Conservation (phyloP, 2,329 filamentous ascomycete species). For the Alternaria viburni region DNA sequence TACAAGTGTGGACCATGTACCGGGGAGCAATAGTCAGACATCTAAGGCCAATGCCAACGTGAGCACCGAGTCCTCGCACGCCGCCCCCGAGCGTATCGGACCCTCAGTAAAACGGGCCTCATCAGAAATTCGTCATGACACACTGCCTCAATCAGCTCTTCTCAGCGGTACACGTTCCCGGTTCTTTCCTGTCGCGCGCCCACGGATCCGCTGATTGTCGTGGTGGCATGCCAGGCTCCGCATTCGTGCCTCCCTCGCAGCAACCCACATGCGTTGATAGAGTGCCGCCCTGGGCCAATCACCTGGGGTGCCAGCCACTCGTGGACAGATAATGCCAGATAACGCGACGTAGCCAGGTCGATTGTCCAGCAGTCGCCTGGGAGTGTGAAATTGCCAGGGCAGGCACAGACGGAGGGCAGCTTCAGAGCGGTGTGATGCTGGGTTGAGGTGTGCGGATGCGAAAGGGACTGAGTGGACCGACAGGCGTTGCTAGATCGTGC, state of each 20-base stretch:
- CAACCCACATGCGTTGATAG: conserved; percentile 22
- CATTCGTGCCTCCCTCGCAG: conserved; percentile 26
- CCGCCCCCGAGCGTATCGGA: conserved; percentile 14
- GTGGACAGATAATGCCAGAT: conserved; percentile 26
- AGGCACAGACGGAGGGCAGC: conserved; percentile 17
- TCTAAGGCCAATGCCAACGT: conserved; percentile 11
- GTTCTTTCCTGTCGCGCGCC: conserved; percentile 17
- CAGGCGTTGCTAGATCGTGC: conserved; percentile 8
- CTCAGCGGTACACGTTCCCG: conserved; percentile 20
- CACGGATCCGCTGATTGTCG: conserved; percentile 14
- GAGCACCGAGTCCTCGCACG: conserved; percentile 1
- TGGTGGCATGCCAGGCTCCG: conserved; percentile 11
- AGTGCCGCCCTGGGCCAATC: conserved; percentile 31
- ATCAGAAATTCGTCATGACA: conserved; percentile 24
- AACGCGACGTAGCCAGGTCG: conserved; percentile 27
- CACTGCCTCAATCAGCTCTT: conserved; percentile 21
- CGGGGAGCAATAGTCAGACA: conserved; percentile 15
- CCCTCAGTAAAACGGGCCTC: conserved; percentile 4
- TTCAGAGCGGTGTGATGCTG: conserved; percentile 24
- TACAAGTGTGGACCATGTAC: conserved; percentile 15
- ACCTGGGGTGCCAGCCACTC: conserved; percentile 9
- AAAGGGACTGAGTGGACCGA: conserved; percentile 17
- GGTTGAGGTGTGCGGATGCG: conserved; percentile 20
- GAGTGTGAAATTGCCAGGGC: conserved; percentile 17
- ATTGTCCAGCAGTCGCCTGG: conserved; percentile 12